phyloP scores from a whole-genome alignment of 768 basidiomycete species.

The Hericium alpestre region DNA sequence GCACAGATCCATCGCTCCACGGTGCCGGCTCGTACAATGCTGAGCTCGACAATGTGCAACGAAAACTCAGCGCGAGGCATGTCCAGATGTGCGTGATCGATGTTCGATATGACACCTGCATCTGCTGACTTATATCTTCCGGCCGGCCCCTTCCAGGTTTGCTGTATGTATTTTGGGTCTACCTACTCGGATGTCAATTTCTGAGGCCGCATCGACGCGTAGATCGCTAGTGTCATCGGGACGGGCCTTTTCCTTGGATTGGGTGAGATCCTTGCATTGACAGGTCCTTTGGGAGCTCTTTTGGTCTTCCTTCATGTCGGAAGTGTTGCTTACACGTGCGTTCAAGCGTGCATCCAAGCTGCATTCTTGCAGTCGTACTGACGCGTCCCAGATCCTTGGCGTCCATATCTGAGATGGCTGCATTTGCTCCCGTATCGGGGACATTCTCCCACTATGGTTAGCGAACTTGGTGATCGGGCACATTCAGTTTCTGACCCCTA shows the following conservation, averaged over 20 bases:
- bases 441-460: conserved; percentile 20
- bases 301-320: conserved; percentile 20
- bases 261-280: conserved; percentile 18
- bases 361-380: background rate
- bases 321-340: conserved; percentile 21
- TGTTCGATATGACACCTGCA: background rate
- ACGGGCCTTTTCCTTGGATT: conserved; percentile 23
- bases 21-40: background rate
- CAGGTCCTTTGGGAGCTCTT: conserved; percentile 21
- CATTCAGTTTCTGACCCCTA: background rate
- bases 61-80: conserved; percentile 7
- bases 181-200: background rate
- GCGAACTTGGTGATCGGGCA: background rate
- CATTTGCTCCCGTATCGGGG: conserved; percentile 20
- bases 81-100: conserved; percentile 9
- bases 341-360: background rate
- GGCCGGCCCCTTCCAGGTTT: no score
- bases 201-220: background rate
- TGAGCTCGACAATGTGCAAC: conserved; percentile 7
- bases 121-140: background rate
- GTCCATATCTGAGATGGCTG: conserved; percentile 22
- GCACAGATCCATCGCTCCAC: background rate
- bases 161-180: no score
- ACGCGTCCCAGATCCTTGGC: conserved; percentile 16
- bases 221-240: conserved; percentile 21